phyloP scores from a whole-genome alignment of 495 filamentous ascomycete species.

The Talaromyces borbonicus region DNA sequence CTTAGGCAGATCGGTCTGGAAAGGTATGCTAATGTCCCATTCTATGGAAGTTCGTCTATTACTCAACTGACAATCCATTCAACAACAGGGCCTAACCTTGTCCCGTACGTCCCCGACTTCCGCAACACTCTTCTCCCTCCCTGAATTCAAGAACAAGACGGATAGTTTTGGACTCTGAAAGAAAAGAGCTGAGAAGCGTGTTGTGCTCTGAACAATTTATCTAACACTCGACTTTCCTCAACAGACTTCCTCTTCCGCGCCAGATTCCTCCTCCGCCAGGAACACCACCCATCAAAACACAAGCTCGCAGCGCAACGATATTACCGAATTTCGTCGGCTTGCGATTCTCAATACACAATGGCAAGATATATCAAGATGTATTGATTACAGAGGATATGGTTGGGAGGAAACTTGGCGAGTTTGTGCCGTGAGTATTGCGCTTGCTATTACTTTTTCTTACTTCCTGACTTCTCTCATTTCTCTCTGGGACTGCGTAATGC shows the following conservation, averaged over 20 bases:
- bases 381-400: constrained; percentile 96
- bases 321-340: constrained; percentile 92
- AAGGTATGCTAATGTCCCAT: constrained; percentile 46
- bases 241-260: constrained; percentile 35
- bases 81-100: constrained; percentile 41
- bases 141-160: too few relatives aligned
- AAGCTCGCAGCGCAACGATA: constrained; percentile 85
- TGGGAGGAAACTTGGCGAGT: constrained; percentile 94
- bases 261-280: constrained; percentile 44
- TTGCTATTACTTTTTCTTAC: neutral
- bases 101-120: constrained; percentile 49
- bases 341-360: constrained; percentile 90
- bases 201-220: too few relatives aligned
- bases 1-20: constrained; percentile 62
- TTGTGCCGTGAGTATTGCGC: constrained; percentile 62
- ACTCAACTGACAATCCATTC: neutral
- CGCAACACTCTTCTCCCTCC: too few relatives aligned
- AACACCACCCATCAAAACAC: constrained; percentile 70
- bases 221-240: neutral
- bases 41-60: too few relatives aligned
- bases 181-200: neutral
- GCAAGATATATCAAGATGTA: constrained; percentile 85
- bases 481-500: neutral
- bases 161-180: too few relatives aligned
- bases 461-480: neutral